Percentiles rank a stretch among this genome's conserved stretches.
Evolutionary conservation across 306 rosid genomes (phyloP).

Genomic region (Mimosa pudica): DNA sequence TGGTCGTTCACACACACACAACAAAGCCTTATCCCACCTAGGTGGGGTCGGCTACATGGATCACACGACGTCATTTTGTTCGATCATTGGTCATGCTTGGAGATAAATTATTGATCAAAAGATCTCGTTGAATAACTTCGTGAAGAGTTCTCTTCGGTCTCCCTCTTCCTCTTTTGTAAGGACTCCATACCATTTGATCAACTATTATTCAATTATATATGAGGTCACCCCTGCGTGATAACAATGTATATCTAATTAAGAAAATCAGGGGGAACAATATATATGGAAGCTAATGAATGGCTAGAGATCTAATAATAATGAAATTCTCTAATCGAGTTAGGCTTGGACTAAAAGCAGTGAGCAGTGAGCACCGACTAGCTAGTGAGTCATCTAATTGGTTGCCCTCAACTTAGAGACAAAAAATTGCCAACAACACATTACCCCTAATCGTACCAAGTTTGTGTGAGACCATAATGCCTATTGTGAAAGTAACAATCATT

Average conservation of each 20-base stretch:
- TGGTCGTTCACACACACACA: too few species aligned
- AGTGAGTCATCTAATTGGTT: constrained; percentile 31
- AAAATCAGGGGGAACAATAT: constrained; percentile 25
- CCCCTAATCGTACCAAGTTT: constrained; percentile 16
- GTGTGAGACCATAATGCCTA: constrained; percentile 31
- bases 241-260: constrained; percentile 23
- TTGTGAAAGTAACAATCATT: constrained; percentile 47
- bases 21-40: too few species aligned
- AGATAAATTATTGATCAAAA: too few species aligned
- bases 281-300: neutral
- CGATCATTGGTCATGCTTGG: too few species aligned
- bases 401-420: constrained; percentile 22
- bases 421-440: constrained; percentile 1
- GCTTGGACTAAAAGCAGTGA: constrained; percentile 31
- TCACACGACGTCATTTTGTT: too few species aligned
- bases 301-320: neutral
- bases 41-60: too few species aligned
- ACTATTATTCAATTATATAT: too few species aligned
- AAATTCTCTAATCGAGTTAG: constrained; percentile 25
- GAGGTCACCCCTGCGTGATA: neutral
- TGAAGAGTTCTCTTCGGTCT: too few species aligned
- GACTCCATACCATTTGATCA: too few species aligned
- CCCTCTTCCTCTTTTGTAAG: too few species aligned
- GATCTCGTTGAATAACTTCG: too few species aligned
- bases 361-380: constrained; percentile 35